Conservation (phyloP, 306 rosid genomes). For the Clitoria ternatea region DNA sequence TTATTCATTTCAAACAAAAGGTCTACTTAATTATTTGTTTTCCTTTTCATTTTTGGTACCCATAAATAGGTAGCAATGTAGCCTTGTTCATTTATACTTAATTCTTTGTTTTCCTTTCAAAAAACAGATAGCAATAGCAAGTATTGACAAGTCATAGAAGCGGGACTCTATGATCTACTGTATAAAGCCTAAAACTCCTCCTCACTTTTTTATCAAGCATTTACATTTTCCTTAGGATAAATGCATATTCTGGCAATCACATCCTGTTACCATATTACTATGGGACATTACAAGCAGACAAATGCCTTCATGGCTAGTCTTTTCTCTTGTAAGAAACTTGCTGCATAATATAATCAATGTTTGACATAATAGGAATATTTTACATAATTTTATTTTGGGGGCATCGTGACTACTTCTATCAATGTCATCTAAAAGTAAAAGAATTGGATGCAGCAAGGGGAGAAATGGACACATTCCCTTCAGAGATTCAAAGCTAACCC, state of each 20-base stretch:
- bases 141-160: not conserved
- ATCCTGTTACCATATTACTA: not conserved
- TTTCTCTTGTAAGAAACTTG: not conserved
- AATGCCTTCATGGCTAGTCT: not conserved
- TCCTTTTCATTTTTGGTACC: not conserved
- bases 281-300: not conserved
- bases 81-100: not conserved
- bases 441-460: constrained; percentile 74
- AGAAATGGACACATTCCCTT: constrained; percentile 95
- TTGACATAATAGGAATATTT: not conserved
- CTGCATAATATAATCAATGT: not conserved
- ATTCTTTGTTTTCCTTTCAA: not conserved
- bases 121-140: not conserved
- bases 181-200: not conserved
- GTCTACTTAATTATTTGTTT: not conserved
- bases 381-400: not conserved
- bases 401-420: not conserved
- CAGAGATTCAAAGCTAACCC: constrained; percentile 99
- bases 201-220: not conserved
- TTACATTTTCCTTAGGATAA: not conserved
- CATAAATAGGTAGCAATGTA: too few relatives aligned
- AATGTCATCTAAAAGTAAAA: constrained; percentile 12
- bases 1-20: not conserved
- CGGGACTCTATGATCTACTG: not conserved
- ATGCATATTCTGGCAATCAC: not conserved